Evolutionary conservation across 176 grass and related monocot genomes (phyloP), one percentile per base, ranked within the genome.

Genomic region (Luzula sylvatica): DNA sequence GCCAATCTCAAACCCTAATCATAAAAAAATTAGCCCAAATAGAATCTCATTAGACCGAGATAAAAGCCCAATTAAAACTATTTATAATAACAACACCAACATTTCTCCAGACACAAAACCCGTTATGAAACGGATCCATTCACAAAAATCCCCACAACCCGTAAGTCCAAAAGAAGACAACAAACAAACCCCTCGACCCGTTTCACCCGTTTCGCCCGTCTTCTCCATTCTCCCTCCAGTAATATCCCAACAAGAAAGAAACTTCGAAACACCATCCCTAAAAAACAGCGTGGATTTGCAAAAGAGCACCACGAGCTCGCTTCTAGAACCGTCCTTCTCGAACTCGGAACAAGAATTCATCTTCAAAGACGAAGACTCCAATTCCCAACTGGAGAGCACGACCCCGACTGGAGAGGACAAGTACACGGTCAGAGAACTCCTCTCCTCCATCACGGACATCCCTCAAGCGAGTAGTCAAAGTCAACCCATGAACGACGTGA

Each of bases 351-450:
- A 80, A 51, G 78, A 83, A 3, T 68, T 77, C 71, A 29, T 87
- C 56, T 87, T 61, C 74, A 80, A 74, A 52, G 93, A 87, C 77
- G 82, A 59, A 54, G 27, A 77, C 26, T 42, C 69, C 8, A 58
- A 54, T 25, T 51, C 50, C 47, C 55, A 69, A 35, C 44, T 51
- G 11, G 61, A 78, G 27, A 68, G 66, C 19, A 58, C 18, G 38
- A 66, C 58, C 50, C 71, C 44, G 24, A 42, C 47, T 58, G 86
- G 77, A n/a, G 78, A 83, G 30, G 93, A 92, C 56, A 86, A 83
- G 69, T 92, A 87, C 65, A 83, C 78, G 23, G 93, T 99, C 44
- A 72, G 81, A 73, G 93, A 99, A 23, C 66, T 99, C 28, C 82
- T 92, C 55, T 92, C 86, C 41, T 71, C 86, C 16, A 75, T 83